A percentile compares a stretch with the other conserved stretches of the same genome.
phyloP scores from a whole-genome alignment of 2,329 filamentous ascomycete genomes.

The Claviceps purpurea region DNA sequence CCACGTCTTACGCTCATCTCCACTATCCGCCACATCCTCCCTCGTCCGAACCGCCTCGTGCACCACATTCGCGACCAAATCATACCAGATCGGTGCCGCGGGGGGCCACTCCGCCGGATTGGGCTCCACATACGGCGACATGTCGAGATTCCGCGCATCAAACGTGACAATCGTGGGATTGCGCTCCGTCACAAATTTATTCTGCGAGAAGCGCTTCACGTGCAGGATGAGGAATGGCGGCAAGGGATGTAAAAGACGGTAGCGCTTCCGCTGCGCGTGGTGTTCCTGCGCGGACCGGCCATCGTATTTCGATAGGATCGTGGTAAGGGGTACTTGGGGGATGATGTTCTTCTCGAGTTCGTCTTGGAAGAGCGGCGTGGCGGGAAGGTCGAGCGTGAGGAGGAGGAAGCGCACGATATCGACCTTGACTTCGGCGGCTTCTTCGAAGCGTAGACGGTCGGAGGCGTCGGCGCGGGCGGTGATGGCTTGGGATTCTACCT shows the following conservation, averaged over 20 bases:
- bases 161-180: constrained; percentile 99
- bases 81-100: constrained; percentile 82
- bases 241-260: constrained; percentile 77
- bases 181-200: constrained; percentile 91
- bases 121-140: constrained; percentile 83
- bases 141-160: constrained; percentile 68
- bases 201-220: constrained; percentile 91
- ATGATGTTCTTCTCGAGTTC: constrained; percentile 93
- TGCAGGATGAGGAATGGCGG: constrained; percentile 88
- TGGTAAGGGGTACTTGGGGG: constrained; percentile 73
- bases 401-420: constrained; percentile 75
- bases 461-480: constrained; percentile 79
- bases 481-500: constrained; percentile 87
- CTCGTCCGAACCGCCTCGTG: constrained; percentile 67
- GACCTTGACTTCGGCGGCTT: constrained; percentile 67
- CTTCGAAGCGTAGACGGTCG: constrained; percentile 84
- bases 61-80: constrained; percentile 88
- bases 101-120: constrained; percentile 57
- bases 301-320: constrained; percentile 85
- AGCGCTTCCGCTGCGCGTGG: constrained; percentile 74
- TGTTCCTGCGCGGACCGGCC: constrained; percentile 78
- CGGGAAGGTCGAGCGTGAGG: constrained; percentile 81
- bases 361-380: constrained; percentile 91
- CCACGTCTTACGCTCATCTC: constrained; percentile 81
- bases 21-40: constrained; percentile 80